Evolutionary conservation across 768 basidiomycete species (phyloP), one percentile per base, ranked within the genome.

Genomic region (Termitomyces sp.): DNA sequence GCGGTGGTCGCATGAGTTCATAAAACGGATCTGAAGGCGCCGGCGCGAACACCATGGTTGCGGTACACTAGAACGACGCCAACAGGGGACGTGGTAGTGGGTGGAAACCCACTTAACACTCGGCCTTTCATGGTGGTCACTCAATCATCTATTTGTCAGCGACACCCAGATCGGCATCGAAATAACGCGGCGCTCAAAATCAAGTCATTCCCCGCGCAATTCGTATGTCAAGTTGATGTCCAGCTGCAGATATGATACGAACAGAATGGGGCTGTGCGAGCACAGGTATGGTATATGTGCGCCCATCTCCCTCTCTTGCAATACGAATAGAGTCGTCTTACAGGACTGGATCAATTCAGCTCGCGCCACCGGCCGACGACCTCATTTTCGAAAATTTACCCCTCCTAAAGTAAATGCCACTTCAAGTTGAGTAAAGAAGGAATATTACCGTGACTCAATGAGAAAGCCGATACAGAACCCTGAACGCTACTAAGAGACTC

Each of bases 1-100:
- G 67, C 3, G 83, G 82, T 0, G 82, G 82, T 14, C 70, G 69
- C 77, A 79, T 79, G 43, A 78, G 58, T 55, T 78, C 73, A 47
- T 72, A 71, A 68, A 81, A 80, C 5, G 79, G 80, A 62, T 80
- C 79, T 44, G 65, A 66, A 26, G 74, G 72, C 36, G 67, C 70
- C 22, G 75, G 69, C 36, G 67, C 64, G 65, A 73, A 73, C 30
- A 63, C 72, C 76, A 77, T 76, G 57, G 53, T 57, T 53, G 53
- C 30, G 18, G 40, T 56, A 49, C 56, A 52, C 37, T 20, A 53
- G 52, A 45, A 64, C 40, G 45, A 57, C 24, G 20, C 33, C 20
- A 26, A 47, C 32, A 24, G 53, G 58, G 39, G 51, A 59, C 24
- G 55, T 59, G 56, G 55, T 57, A 49, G 56, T 65, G 59, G 44